phyloP scores from a whole-genome alignment of 2,329 filamentous ascomycete genomes.

The Nemania abortiva region DNA sequence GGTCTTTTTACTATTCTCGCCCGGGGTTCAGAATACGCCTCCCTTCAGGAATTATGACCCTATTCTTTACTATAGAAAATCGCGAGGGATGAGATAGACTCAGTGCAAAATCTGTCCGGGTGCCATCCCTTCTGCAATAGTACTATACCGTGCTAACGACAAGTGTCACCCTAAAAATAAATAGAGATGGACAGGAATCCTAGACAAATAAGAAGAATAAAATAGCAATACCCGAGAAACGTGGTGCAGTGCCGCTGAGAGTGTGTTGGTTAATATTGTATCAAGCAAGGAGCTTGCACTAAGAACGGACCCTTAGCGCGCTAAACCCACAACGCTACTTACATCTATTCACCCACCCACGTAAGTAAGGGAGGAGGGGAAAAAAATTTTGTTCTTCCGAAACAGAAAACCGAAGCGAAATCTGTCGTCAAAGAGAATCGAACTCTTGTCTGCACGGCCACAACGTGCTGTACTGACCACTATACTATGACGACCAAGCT shows the following conservation, averaged over 20 bases:
- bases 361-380: not conserved
- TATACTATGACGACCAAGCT: conserved; percentile 25
- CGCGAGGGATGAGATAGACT: not conserved
- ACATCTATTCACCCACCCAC: not conserved
- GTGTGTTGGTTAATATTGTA: not conserved
- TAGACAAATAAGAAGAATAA: not conserved
- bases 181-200: not conserved
- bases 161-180: not conserved
- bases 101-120: too few species aligned
- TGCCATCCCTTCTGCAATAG: not conserved
- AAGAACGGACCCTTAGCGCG: not conserved
- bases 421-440: conserved; percentile 26
- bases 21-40: not conserved
- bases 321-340: not conserved
- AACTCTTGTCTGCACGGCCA: conserved; percentile 30
- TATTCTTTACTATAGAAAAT: not conserved
- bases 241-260: not conserved
- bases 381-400: not conserved
- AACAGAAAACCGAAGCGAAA: too few species aligned
- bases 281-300: not conserved
- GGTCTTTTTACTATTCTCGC: not conserved
- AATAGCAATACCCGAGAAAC: not conserved
- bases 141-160: not conserved
- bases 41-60: not conserved
- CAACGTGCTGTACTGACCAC: conserved; percentile 31